Evolutionary conservation across 306 rosid genomes (phyloP).

Genomic region (Fragaria vesca): DNA sequence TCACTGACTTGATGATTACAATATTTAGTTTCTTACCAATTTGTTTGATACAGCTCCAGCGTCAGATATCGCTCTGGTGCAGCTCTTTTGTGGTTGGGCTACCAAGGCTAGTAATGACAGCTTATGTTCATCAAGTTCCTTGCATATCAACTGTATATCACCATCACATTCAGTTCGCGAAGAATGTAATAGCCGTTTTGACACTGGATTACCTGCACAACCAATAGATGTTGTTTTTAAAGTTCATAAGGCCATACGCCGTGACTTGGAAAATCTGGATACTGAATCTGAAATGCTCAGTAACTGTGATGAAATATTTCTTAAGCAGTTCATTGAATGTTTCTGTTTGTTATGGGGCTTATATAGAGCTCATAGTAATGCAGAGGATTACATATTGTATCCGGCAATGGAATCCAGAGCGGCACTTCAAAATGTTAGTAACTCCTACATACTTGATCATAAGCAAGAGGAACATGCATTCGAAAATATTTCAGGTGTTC

Average conservation of each 20-base stretch:
- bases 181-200: constrained; percentile 53
- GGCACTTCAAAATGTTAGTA: constrained; percentile 78
- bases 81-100: constrained; percentile 84
- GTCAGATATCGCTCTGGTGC: constrained; percentile 68
- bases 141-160: constrained; percentile 57
- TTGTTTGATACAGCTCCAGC: constrained; percentile 60
- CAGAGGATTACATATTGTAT: constrained; percentile 86
- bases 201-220: constrained; percentile 58
- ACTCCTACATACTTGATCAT: constrained; percentile 83
- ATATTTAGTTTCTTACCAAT: constrained; percentile 22
- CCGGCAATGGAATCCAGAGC: constrained; percentile 94
- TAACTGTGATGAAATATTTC: constrained; percentile 72
- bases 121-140: constrained; percentile 45
- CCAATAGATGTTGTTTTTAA: constrained; percentile 93
- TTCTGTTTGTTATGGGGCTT: constrained; percentile 88
- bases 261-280: constrained; percentile 89
- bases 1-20: neutral
- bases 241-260: constrained; percentile 89
- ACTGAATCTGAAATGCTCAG: constrained; percentile 82
- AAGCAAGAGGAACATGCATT: constrained; percentile 82
- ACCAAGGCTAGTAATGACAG: constrained; percentile 65
- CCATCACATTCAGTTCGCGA: constrained; percentile 80
- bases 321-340: constrained; percentile 74
- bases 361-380: constrained; percentile 94
- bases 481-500: constrained; percentile 75